Conservation (phyloP, 2,329 filamentous ascomycete genomes). For the Cercospora berteroae region DNA sequence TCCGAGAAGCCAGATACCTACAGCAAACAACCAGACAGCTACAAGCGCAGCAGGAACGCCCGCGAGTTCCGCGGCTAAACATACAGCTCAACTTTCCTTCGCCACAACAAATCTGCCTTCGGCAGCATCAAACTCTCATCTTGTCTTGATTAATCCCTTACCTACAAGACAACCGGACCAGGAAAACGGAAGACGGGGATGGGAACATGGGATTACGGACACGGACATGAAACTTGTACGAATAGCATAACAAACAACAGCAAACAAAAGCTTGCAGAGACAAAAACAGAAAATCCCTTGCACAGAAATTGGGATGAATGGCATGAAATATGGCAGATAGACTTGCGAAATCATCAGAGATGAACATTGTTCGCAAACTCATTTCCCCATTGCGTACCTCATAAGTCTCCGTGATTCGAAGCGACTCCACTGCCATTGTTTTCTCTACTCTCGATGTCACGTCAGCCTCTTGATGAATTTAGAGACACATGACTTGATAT, state of each 20-base stretch:
- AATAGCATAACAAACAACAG: not conserved
- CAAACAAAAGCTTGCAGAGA: not conserved
- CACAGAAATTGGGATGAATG: not conserved
- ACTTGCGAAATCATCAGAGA: not conserved
- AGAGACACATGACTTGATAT: too few species aligned
- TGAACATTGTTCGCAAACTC: not conserved
- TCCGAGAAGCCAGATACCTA: not conserved
- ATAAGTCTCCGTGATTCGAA: too few species aligned
- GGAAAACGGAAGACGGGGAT: not conserved
- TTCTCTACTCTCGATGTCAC: too few species aligned
- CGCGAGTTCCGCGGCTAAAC: not conserved
- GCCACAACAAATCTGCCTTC: not conserved
- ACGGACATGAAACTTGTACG: not conserved
- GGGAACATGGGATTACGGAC: not conserved
- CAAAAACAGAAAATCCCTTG: not conserved
- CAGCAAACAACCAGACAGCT: not conserved
- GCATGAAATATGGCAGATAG: not conserved
- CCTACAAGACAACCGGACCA: not conserved
- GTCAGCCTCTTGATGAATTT: too few species aligned
- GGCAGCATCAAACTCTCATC: not conserved
- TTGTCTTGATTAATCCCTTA: not conserved
- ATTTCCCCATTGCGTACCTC: too few species aligned
- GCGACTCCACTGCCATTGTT: too few species aligned
- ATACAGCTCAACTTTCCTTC: not conserved
- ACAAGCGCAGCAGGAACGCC: not conserved